Percentiles rank a stretch among this genome's conserved stretches.
phyloP scores from a whole-genome alignment of 106 monocot genomes.

The Dioscorea alata region DNA sequence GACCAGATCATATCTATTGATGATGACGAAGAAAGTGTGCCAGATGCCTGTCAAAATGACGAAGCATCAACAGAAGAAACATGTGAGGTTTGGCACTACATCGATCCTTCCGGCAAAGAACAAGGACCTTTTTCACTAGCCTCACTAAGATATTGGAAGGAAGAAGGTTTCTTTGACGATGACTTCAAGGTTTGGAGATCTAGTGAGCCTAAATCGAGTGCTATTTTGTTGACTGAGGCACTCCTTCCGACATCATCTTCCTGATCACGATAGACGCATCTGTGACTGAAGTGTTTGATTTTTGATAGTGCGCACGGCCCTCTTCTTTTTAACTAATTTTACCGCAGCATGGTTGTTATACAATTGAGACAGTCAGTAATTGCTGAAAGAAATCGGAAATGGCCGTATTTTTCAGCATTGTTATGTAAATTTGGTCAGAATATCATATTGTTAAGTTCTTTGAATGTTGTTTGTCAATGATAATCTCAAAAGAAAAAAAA shows the following conservation, averaged over 20 bases:
- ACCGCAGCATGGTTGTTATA: no score
- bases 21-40: slow-evolving; percentile 11
- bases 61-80: neutral
- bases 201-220: slow-evolving; percentile 23
- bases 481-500: no score
- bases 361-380: neutral
- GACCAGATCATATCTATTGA: slow-evolving; percentile 6
- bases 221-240: slow-evolving; percentile 32
- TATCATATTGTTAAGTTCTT: no score
- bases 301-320: neutral
- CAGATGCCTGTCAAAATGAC: neutral
- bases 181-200: slow-evolving; percentile 60
- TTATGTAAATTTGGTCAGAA: neutral
- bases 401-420: neutral
- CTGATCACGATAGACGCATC: neutral
- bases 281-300: neutral
- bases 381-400: neutral
- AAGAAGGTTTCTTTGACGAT: slow-evolving; percentile 37
- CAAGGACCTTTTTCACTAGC: slow-evolving; percentile 58
- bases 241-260: neutral
- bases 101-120: slow-evolving; percentile 37
- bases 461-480: no score
- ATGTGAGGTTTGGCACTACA: slow-evolving; percentile 40
- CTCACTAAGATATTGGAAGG: slow-evolving; percentile 26
- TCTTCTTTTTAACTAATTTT: no score